Conservation (phyloP, 2,329 filamentous ascomycete species). For the Sporothrix curviconia region DNA sequence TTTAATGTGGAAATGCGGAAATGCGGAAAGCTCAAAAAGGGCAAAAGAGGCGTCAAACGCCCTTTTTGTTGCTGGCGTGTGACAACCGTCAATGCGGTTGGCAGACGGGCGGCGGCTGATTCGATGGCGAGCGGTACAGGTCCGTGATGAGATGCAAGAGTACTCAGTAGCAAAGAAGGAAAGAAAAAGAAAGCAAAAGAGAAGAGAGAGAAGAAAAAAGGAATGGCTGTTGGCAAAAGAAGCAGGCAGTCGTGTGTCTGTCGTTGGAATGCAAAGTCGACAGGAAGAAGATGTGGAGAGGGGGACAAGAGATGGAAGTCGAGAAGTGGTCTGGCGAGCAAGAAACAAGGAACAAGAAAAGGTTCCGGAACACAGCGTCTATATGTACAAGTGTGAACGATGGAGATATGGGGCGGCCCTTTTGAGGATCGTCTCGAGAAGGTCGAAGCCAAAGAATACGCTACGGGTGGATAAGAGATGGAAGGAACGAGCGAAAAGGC, state of each 20-base stretch:
- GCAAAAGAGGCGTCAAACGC: conserved; percentile 1
- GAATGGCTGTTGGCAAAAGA: too few species aligned
- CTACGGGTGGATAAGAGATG: neutral
- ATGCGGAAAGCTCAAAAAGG: neutral
- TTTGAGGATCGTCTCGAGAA: conserved; percentile 3
- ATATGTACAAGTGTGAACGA: conserved; percentile 7
- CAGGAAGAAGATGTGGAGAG: neutral
- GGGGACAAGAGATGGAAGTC: neutral
- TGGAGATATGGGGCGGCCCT: neutral
- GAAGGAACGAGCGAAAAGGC: neutral
- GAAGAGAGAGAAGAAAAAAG: neutral
- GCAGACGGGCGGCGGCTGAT: neutral
- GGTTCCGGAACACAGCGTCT: conserved; percentile 6
- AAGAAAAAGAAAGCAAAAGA: neutral
- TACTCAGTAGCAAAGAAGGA: neutral
- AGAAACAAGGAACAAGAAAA: conserved; percentile 1
- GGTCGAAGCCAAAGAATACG: neutral
- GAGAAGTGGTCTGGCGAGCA: neutral
- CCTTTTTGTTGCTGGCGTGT: neutral
- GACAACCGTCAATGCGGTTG: neutral
- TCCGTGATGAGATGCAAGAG: neutral
- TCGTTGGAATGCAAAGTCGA: too few species aligned
- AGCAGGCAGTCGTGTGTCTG: too few species aligned
- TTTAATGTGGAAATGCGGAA: neutral
- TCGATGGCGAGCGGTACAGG: neutral